Conservation (phyloP, 2,329 filamentous ascomycete genomes). For the Bipolaris zeicola region DNA sequence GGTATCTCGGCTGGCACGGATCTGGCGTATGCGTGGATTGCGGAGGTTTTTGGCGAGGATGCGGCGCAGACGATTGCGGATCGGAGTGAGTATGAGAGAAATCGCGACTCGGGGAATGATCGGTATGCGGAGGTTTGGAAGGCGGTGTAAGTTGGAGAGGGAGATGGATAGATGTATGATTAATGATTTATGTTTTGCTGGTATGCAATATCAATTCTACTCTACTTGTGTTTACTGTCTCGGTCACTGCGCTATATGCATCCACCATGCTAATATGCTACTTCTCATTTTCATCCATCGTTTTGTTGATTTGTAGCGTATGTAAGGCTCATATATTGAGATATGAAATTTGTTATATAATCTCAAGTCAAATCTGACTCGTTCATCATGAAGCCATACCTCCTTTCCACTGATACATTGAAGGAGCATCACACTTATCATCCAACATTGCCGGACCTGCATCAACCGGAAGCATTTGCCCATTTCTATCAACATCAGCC, state of each 20-base stretch:
- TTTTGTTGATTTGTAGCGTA: no score
- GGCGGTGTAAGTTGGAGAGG: slow-evolving; percentile 11
- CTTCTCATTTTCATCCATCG: no score
- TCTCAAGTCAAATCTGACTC: no score
- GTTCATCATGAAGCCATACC: no score
- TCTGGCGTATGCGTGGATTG: slow-evolving; percentile 63
- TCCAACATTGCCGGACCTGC: neutral
- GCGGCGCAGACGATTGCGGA: slow-evolving; percentile 57
- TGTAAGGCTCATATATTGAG: no score
- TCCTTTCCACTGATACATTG: neutral
- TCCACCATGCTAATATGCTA: no score
- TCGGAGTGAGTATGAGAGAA: slow-evolving; percentile 64
- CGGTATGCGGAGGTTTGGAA: slow-evolving; percentile 58
- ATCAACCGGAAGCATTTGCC: slow-evolving; percentile 10
- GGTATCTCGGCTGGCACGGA: slow-evolving; percentile 69
- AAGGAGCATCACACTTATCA: neutral
- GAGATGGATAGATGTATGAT: neutral
- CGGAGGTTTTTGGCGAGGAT: slow-evolving; percentile 59
- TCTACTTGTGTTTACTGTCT: no score
- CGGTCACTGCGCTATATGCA: no score
- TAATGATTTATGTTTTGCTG: no score
- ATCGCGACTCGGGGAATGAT: slow-evolving; percentile 58
- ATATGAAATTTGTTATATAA: no score
- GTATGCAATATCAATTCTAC: no score
- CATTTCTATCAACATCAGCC: slow-evolving; percentile 10